These are phyloP conservation scores for Cryoendolithus antarcticus DNA, from an alignment of 2,329 filamentous ascomycete species.

Conservation along the genomic window DNA sequence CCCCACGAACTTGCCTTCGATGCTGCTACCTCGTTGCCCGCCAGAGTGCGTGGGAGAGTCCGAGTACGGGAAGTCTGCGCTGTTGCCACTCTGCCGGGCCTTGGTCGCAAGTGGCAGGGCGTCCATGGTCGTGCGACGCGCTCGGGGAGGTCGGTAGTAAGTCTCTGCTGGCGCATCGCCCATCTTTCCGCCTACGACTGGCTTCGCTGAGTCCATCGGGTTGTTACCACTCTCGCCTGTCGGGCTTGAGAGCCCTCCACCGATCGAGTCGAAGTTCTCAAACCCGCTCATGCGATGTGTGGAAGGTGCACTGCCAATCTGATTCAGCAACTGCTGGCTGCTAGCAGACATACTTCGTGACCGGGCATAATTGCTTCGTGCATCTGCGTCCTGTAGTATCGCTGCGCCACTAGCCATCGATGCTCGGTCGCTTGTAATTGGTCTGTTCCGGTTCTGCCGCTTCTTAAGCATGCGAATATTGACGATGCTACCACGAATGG, in stretches of 20 bases:
- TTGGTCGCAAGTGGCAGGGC: slow-evolving; percentile 28
- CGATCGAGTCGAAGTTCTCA: slow-evolving; percentile 40
- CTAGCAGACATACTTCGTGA: slow-evolving; percentile 49
- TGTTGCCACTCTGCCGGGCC: slow-evolving; percentile 35
- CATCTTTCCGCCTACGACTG: slow-evolving; percentile 29
- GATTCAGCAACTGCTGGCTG: slow-evolving; percentile 50
- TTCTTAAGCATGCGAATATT: slow-evolving; percentile 42
- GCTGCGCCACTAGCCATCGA: slow-evolving; percentile 73
- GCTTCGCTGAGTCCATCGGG: slow-evolving; percentile 20
- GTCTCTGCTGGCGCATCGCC: slow-evolving; percentile 44
- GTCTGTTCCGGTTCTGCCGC: slow-evolving; percentile 11
- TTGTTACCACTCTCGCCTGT: slow-evolving; percentile 1
- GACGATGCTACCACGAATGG: slow-evolving; percentile 63
- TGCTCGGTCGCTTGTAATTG: slow-evolving; percentile 41
- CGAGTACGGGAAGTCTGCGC: slow-evolving; percentile 27
- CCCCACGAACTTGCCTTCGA: slow-evolving; percentile 24
- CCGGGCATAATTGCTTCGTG: slow-evolving; percentile 21
- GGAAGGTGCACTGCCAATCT: slow-evolving; percentile 13
- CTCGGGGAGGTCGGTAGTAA: slow-evolving; percentile 77
- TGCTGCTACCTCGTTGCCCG: slow-evolving; percentile 17
- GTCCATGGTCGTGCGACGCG: slow-evolving; percentile 53
- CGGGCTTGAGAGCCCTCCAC: slow-evolving; percentile 42
- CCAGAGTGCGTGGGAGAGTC: slow-evolving; percentile 20
- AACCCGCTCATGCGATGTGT: slow-evolving; percentile 35
- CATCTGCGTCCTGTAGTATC: slow-evolving; percentile 45